phyloP scores from a whole-genome alignment of 2,329 filamentous ascomycete species.

The Aspergillus unguis region DNA sequence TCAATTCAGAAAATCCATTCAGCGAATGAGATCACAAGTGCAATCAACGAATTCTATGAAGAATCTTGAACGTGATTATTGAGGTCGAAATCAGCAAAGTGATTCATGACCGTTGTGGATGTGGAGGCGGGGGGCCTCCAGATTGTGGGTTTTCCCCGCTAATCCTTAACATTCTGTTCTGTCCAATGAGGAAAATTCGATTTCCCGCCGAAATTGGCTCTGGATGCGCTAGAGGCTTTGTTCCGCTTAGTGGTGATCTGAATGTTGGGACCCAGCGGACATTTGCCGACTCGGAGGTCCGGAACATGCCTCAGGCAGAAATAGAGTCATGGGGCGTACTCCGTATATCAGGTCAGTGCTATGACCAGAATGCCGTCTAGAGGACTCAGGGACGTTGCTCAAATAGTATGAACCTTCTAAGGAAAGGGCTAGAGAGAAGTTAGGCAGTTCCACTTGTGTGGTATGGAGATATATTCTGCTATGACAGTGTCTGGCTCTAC shows the following conservation, averaged over 20 bases:
- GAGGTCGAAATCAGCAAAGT: too few relatives aligned
- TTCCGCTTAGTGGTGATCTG: background rate
- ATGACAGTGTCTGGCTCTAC: too few relatives aligned
- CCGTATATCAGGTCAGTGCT: background rate
- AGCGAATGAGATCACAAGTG: too few relatives aligned
- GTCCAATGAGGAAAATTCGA: background rate
- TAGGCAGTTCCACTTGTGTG: too few relatives aligned
- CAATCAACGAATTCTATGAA: too few relatives aligned
- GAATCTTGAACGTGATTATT: too few relatives aligned
- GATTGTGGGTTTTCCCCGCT: slow-evolving; percentile 22
- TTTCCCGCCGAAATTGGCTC: background rate
- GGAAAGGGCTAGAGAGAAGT: too few relatives aligned
- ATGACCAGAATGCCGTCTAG: too few relatives aligned
- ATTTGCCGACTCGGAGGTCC: slow-evolving; percentile 4
- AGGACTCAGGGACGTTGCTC: too few relatives aligned
- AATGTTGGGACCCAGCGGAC: background rate
- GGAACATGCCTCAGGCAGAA: slow-evolving; percentile 2
- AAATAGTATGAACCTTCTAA: too few relatives aligned
- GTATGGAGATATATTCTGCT: too few relatives aligned
- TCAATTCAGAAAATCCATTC: too few relatives aligned
- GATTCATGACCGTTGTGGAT: slow-evolving; percentile 6
- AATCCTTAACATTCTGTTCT: slow-evolving; percentile 1
- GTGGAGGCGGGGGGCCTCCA: slow-evolving; percentile 14
- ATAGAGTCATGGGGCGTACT: background rate
- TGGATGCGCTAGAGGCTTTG: background rate